phyloP scores from a whole-genome alignment of 768 basidiomycete genomes.

The Suillus clintonianus region DNA sequence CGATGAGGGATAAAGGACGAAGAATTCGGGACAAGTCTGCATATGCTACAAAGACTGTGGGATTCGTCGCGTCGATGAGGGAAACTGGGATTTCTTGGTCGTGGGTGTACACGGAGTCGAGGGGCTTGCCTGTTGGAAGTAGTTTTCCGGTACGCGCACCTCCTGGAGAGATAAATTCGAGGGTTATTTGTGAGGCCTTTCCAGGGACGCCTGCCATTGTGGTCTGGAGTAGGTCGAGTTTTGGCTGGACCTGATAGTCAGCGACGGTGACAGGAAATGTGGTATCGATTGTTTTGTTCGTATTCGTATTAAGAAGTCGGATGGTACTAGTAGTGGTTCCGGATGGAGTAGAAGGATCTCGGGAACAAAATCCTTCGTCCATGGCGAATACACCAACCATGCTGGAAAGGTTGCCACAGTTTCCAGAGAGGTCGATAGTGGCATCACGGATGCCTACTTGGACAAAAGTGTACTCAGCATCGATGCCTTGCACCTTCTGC shows the following conservation, averaged over 20 bases:
- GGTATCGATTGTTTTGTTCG: constrained; percentile 65
- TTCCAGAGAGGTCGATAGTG: constrained; percentile 67
- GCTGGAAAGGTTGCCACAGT: constrained; percentile 75
- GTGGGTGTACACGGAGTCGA: constrained; percentile 44
- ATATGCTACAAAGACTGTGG: constrained; percentile 61
- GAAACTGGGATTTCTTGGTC: constrained; percentile 42
- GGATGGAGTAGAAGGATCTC: not conserved
- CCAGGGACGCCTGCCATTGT: constrained; percentile 72
- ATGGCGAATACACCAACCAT: constrained; percentile 75
- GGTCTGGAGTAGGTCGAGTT: constrained; percentile 48
- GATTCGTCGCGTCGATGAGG: constrained; percentile 75
- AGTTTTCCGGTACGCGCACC: constrained; percentile 74
- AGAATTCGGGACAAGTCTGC: constrained; percentile 44
- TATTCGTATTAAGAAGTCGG: constrained; percentile 72
- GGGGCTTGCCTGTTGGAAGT: constrained; percentile 58
- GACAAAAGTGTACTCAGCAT: constrained; percentile 74
- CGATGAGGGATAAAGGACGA: not conserved
- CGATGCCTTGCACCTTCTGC: constrained; percentile 45
- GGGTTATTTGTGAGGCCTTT: constrained; percentile 59
- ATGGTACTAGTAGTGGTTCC: constrained; percentile 41
- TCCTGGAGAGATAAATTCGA: constrained; percentile 66
- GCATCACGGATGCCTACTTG: constrained; percentile 62
- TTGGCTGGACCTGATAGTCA: constrained; percentile 29
- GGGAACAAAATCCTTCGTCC: constrained; percentile 58
- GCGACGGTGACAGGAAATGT: constrained; percentile 56